Percentiles rank a stretch among this genome's conserved stretches.
phyloP scores from a whole-genome alignment of 1,139 yeast genomes.

The Zygoascus hellenicus region DNA sequence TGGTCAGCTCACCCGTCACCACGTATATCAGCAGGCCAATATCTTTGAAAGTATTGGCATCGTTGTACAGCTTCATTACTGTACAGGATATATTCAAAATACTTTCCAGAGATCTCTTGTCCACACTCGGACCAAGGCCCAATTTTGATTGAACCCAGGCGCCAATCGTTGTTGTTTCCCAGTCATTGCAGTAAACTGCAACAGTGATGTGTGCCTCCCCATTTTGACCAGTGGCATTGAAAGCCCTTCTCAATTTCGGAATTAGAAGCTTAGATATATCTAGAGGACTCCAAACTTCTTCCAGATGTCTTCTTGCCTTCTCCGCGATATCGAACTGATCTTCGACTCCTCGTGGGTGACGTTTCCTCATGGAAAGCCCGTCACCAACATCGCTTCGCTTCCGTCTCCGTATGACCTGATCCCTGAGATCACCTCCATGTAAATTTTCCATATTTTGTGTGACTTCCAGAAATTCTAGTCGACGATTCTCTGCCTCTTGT shows the following conservation, averaged over 20 bases:
- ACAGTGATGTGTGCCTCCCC: constrained; percentile 7
- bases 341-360: background rate
- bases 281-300: constrained; percentile 1
- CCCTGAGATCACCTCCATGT: background rate
- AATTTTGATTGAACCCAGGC: constrained; percentile 30
- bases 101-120: constrained; percentile 8
- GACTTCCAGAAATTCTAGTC: background rate
- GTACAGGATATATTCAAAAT: too few species aligned
- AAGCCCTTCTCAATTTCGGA: background rate
- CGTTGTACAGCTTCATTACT: constrained; percentile 23
- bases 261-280: background rate
- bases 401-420: background rate
- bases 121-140: constrained; percentile 21
- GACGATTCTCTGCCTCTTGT: background rate
- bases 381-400: background rate
- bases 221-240: background rate
- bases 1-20: background rate
- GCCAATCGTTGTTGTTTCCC: constrained; percentile 27
- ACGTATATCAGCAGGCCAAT: constrained; percentile 24
- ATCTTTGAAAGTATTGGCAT: constrained; percentile 19
- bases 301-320: constrained; percentile 1
- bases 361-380: background rate
- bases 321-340: background rate
- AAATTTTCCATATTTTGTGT: background rate
- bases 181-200: constrained; percentile 26